phyloP scores from a whole-genome alignment of 768 basidiomycete genomes.

The Russula sp. region DNA sequence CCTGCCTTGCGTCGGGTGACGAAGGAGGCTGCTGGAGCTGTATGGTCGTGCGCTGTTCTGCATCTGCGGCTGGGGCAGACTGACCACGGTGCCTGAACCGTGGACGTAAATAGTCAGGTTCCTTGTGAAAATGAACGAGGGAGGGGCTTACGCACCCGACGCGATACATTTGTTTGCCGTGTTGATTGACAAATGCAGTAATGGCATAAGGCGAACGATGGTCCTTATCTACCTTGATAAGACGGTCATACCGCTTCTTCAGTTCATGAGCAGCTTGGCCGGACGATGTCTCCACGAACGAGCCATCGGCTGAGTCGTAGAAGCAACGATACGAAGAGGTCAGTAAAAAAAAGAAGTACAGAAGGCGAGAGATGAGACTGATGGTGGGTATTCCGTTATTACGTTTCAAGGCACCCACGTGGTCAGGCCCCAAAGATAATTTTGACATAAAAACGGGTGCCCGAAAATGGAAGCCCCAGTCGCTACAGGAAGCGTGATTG shows the following conservation, averaged over 20 bases:
- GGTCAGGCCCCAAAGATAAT: not conserved
- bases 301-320: conserved; percentile 52
- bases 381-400: conserved; percentile 3
- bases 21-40: conserved; percentile 20
- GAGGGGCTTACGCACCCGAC: conserved; percentile 52
- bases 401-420: conserved; percentile 14
- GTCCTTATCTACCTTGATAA: conserved; percentile 57
- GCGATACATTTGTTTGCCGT: conserved; percentile 72
- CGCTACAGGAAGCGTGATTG: not conserved
- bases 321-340: conserved; percentile 5
- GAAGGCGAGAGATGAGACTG: conserved; percentile 1
- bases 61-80: conserved; percentile 53
- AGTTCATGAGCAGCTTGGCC: conserved; percentile 70
- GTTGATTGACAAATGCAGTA: conserved; percentile 76
- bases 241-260: conserved; percentile 69
- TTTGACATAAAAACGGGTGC: conserved; percentile 2
- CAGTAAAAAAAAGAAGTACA: conserved; percentile 3
- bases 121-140: not conserved
- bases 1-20: conserved; percentile 4
- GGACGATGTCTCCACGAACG: conserved; percentile 75
- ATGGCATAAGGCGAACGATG: conserved; percentile 75
- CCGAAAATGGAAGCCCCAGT: conserved; percentile 8
- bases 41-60: conserved; percentile 37
- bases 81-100: conserved; percentile 49
- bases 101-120: not conserved